Base-by-base conservation (phyloP, 768 basidiomycete species). In the Peribolospora kevripleyi region DNA sequence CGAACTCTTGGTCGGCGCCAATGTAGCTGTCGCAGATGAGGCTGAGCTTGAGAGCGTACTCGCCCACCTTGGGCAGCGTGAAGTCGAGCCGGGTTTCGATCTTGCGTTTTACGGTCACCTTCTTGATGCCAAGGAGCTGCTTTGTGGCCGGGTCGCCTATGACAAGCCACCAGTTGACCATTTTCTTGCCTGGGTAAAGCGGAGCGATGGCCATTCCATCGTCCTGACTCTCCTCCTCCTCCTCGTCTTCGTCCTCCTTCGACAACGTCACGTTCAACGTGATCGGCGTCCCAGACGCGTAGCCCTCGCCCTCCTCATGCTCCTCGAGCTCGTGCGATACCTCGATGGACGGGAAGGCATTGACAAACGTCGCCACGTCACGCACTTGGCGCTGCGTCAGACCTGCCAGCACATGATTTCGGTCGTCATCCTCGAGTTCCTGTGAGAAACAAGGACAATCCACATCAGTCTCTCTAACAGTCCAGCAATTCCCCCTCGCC, bases 111-210 rank as follows among this genome's bases (percentile, higher is more conserved):
- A 71, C 66, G 0, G 91, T 91, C 40, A 95, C 84, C 47, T 81
- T 81, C 75, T 90, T 77, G 73, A 84, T 73, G 71, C 69, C 84
- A 72, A 86, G 79, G 9, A 98, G 71, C 61, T 86, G 82, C 43
- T 79, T 76, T 0, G 58, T 59, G 9, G 60, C 54, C 3, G 58
- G 56, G 51, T 90, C 83, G n/a, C 86, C 87, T 9, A 95, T 74
- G 50, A 97, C 88, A 42, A 95, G 74, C 90, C 90, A 97, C 91
- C 90, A 97, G 63, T 87, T 88, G 55, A 83, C 78, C 68, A 86
- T 76, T 73, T 95, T 95, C 68, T 80, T 81, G 54, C 70, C 72
- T 0, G 91, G 91, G 71, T 83, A 97, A 70, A 80, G 83, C 0
- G 93, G 90, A 0, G 93, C 91, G n/a, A 95, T 75, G 42, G 90